These are phyloP conservation scores for Talaromyces marneffei DNA, from an alignment of 2,329 filamentous ascomycete species.

Conservation along the genomic window DNA sequence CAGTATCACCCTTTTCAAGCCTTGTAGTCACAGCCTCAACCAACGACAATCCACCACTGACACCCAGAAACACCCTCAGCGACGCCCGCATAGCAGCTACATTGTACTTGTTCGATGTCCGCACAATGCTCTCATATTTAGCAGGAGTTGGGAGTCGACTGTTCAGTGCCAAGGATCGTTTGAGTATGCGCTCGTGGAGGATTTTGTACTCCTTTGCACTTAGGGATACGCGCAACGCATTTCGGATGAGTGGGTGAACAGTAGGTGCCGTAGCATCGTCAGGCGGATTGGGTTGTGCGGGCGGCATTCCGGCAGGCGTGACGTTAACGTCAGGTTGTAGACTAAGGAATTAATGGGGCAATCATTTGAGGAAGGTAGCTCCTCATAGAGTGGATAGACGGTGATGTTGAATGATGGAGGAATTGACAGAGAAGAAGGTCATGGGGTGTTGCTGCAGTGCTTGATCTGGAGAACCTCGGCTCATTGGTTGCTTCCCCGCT, in stretches of 20 bases:
- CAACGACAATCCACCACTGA: slow-evolving; percentile 58
- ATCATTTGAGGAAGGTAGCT: not conserved
- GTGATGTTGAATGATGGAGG: not conserved
- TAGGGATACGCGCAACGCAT: slow-evolving; percentile 75
- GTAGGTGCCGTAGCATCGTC: slow-evolving; percentile 1
- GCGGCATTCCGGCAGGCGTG: not conserved
- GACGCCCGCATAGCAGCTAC: slow-evolving; percentile 65
- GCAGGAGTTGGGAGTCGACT: slow-evolving; percentile 47
- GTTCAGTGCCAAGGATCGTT: slow-evolving; percentile 58
- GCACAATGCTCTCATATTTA: slow-evolving; percentile 47
- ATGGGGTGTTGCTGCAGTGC: not conserved
- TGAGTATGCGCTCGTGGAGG: slow-evolving; percentile 76
- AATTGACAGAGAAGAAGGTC: not conserved
- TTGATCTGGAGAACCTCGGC: not conserved
- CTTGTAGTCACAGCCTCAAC: slow-evolving; percentile 47
- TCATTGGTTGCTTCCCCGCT: not conserved
- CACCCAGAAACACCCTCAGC: slow-evolving; percentile 62
- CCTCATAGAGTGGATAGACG: not conserved
- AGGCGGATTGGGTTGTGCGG: not conserved
- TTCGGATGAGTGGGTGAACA: slow-evolving; percentile 69
- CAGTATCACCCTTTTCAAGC: slow-evolving; percentile 23
- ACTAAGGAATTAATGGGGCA: not conserved
- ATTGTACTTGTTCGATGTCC: slow-evolving; percentile 59
- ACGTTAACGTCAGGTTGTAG: not conserved
- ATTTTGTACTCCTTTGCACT: slow-evolving; percentile 81